phyloP scores from a whole-genome alignment of 192 early-diverging fungal species.

The Rhizophlyctis rosea region DNA sequence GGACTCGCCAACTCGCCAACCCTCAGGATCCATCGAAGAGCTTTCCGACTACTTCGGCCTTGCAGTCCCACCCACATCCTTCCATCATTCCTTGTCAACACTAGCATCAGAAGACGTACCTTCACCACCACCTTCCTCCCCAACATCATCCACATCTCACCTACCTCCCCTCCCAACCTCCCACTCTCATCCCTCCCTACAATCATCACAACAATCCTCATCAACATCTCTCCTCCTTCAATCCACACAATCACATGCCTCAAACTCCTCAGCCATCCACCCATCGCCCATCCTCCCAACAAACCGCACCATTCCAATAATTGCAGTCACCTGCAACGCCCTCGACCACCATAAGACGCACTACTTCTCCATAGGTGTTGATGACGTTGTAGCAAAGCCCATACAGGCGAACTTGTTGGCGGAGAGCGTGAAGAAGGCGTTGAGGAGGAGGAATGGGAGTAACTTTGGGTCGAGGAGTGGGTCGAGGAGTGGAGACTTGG shows the following conservation, averaged over 20 bases:
- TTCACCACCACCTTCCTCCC: too few species aligned
- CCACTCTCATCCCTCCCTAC: slow-evolving; percentile 28
- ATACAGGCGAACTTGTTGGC: slow-evolving; percentile 8
- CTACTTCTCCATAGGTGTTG: slow-evolving; percentile 56
- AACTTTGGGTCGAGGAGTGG: too few species aligned
- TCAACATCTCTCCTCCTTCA: not conserved
- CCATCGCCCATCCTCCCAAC: slow-evolving; percentile 1
- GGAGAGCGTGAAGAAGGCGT: not conserved
- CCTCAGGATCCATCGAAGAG: too few species aligned
- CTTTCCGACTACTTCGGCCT: too few species aligned
- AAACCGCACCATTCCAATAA: slow-evolving; percentile 49
- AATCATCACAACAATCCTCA: not conserved
- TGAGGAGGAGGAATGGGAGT: too few species aligned
- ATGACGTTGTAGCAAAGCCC: slow-evolving; percentile 19
- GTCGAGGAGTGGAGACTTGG: too few species aligned
- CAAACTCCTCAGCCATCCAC: not conserved
- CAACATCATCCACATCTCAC: too few species aligned
- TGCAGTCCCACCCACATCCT: slow-evolving; percentile 14
- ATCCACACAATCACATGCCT: not conserved
- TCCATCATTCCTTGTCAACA: too few species aligned
- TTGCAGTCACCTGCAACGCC: slow-evolving; percentile 65
- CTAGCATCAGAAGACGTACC: too few species aligned
- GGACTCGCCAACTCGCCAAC: not conserved
- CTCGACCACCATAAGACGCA: slow-evolving; percentile 43
- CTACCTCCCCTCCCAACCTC: too few species aligned